Evolutionary conservation across 441 rosid species (phyloP).

Genomic region (Brassica balearica): DNA sequence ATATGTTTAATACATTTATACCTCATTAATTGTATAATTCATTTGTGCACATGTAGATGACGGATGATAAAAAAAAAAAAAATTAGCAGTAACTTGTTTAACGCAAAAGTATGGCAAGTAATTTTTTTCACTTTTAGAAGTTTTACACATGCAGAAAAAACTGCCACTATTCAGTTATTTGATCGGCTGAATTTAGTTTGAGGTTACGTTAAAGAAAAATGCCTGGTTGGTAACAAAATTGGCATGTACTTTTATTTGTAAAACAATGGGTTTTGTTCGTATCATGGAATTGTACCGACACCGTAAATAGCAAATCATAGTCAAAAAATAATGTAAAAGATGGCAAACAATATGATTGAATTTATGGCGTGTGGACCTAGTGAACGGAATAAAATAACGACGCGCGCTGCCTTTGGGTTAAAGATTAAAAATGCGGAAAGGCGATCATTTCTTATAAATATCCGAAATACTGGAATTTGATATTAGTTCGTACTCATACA

Average conservation of each 20-base stretch:
- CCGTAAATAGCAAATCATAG: constrained; percentile 27
- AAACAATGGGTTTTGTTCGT: neutral
- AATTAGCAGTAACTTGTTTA: neutral
- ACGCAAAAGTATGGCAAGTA: neutral
- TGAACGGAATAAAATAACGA: constrained; percentile 9
- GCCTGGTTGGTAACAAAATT: neutral
- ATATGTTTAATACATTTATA: neutral
- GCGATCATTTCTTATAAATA: constrained; percentile 11
- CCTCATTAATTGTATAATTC: neutral
- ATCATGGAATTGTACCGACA: constrained; percentile 13
- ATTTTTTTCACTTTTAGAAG: constrained; percentile 12
- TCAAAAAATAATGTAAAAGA: constrained; percentile 26
- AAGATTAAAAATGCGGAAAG: constrained; percentile 22
- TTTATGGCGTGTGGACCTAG: constrained; percentile 36
- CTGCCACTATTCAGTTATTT: neutral
- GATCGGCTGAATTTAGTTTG: neutral
- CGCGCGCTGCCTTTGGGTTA: constrained; percentile 29
- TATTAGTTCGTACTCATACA: constrained; percentile 13
- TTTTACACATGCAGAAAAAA: constrained; percentile 3
- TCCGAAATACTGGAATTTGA: neutral
- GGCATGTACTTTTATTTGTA: neutral
- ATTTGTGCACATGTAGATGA: neutral
- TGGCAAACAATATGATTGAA: constrained; percentile 38
- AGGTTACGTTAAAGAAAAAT: neutral
- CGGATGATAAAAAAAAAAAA: neutral